Base-by-base conservation (phyloP, 371 early-diverging fungal species). In the Mycotypha africana region DNA sequence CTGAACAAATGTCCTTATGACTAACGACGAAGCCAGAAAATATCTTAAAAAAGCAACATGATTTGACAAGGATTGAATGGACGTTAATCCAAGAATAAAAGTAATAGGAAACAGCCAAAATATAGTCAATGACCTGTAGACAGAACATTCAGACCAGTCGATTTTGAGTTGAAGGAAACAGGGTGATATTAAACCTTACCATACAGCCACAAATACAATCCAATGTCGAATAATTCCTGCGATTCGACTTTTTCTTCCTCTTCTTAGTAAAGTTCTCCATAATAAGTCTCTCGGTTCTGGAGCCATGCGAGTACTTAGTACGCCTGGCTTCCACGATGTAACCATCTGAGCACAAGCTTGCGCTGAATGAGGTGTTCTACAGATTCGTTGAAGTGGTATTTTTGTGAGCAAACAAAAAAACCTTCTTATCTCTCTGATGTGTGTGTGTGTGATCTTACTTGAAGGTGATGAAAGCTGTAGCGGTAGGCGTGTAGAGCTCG, bases 221-320 rank as follows among this genome's bases (percentile, higher is more conserved):
- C 68, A 71, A 26, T 75, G 70, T 31, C 74, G 39, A 20, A 74
- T 38, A n/a, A 58, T 47, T 9, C 70, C 62, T 37, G 50, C 61
- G 8, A 54, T 58, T 16, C 49, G 60, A 42, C 49, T 68, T n/a
- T 67, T 65, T 24, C 67, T 62, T 32, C 76, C 71, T 35, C 64
- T 60, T 19, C 78, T 67, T 45, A 84, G 79, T 19, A 93, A 60
- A 55, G 91, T 91, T 42, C 78, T 65, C 97, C 97, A 96, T 51
- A 84, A 75, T 14, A 96, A 65, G 58, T 92, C 94, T 31, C 94
- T 82, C 20, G 97, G 97, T 51, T 95, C 94, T 0, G 95, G 93
- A 8, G 95, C 95, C 64, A 87, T 68, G 21, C 68, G 64, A 0
- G 86, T 81, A 46, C 80, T 67, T 53, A 85, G 82, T 7, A 82